Evolutionary conservation across 345 rosid species (phyloP), one percentile per base, ranked within the genome.

Genomic region (Alliaria petiolata): DNA sequence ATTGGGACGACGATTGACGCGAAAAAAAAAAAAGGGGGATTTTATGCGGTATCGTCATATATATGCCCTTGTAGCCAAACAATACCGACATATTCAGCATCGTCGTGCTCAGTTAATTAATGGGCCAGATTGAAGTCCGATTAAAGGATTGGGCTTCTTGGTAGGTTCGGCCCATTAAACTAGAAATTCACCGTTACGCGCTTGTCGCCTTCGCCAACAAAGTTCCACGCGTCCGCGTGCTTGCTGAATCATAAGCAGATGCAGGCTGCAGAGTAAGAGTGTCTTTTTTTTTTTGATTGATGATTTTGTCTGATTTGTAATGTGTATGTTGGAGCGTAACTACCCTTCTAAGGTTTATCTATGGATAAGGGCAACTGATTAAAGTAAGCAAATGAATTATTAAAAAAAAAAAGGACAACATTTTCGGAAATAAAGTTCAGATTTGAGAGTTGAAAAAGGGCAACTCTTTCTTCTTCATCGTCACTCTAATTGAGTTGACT

Each of bases 41-140:
- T 71, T 38, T 30, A 22, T 25, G n/a, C 43, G 17, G 53, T 46
- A 5, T 42, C 10, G 47, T 51, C 12, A 64, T 54, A 28, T 26
- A 31, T 44, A 59, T 19, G 15, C 4, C 26, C 12, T 20, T 60
- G 59, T 33, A 20, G 33, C 85, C 85, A 78, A 82, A 80, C 80
- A 43, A 12, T 63, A 54, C 74, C 72, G 71, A 69, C 75, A 33
- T 14, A 38, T 52, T 15, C n/a, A 17, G 28, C 4, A 12, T 38
- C 38, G 8, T 35, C 26, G 63, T 4, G 1, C 46, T 34, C 34
- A 16, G 25, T 22, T 22, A 22, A n/a, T 6, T 26, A 51, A 51
- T 4, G 19, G 57, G 36, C 36, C 20, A 13, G 1, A 17, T 1
- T 0, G 0, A 39, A 49, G 55, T n/a, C 62, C 44, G 47, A 0